Evolutionary conservation across 2,329 filamentous ascomycete species (phyloP).

Genomic region (Fusarium nematophilum): DNA sequence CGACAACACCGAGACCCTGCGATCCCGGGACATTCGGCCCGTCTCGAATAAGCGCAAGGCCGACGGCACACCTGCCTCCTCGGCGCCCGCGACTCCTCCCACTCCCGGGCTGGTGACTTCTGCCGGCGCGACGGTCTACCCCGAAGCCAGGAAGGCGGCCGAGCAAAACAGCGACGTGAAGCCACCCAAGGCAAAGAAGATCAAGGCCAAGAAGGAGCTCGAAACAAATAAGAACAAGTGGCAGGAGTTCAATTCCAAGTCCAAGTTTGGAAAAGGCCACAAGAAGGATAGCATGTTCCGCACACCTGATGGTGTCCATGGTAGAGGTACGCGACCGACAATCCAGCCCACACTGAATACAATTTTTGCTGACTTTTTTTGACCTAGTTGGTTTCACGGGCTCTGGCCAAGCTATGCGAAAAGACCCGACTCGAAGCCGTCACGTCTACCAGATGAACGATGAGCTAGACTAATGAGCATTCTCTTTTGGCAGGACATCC

Average conservation of each 20-base stretch:
- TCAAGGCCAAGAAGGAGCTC: slow-evolving; percentile 89
- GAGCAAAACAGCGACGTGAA: slow-evolving; percentile 76
- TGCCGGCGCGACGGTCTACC: slow-evolving; percentile 67
- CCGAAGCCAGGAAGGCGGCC: slow-evolving; percentile 70
- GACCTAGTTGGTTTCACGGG: slow-evolving; percentile 94
- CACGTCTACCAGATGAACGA: slow-evolving; percentile 86
- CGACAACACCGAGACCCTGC: slow-evolving; percentile 82
- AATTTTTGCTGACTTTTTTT: slow-evolving; percentile 36
- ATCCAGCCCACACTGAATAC: background rate
- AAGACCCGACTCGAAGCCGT: slow-evolving; percentile 83
- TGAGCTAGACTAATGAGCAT: slow-evolving; percentile 71
- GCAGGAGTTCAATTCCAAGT: slow-evolving; percentile 90
- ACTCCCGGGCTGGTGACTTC: slow-evolving; percentile 62
- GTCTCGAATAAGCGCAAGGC: slow-evolving; percentile 86
- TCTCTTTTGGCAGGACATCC: slow-evolving; percentile 43
- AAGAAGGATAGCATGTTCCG: slow-evolving; percentile 99
- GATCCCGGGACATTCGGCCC: slow-evolving; percentile 85
- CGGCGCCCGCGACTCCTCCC: slow-evolving; percentile 52
- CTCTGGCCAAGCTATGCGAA: slow-evolving; percentile 95
- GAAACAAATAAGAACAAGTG: slow-evolving; percentile 93
- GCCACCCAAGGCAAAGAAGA: slow-evolving; percentile 84
- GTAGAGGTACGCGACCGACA: slow-evolving; percentile 73
- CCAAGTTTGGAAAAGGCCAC: slow-evolving; percentile 71
- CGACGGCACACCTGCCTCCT: slow-evolving; percentile 73
- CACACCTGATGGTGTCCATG: slow-evolving; percentile 86